Evolutionary conservation across 1,284 basidiomycete genomes (phyloP).

Genomic region (Sporisorium reilianum): DNA sequence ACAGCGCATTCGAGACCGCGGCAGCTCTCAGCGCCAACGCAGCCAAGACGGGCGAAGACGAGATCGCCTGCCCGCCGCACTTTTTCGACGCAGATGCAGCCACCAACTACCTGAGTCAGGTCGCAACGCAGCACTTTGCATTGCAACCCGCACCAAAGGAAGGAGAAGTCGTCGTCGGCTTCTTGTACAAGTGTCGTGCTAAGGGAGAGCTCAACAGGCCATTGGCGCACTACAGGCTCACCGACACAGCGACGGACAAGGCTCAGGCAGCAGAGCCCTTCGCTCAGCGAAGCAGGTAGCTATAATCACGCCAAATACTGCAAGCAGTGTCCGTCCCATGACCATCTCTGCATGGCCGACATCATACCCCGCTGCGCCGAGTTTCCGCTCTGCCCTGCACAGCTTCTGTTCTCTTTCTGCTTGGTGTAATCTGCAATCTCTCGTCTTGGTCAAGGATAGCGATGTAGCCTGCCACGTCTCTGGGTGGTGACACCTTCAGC

Average conservation of each 20-base stretch:
- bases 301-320: background rate
- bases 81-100: conserved; percentile 61
- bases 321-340: background rate
- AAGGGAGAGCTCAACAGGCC: conserved; percentile 56
- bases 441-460: background rate
- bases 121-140: conserved; percentile 59
- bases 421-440: background rate
- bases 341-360: background rate
- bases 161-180: conserved; percentile 62
- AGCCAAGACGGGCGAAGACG: conserved; percentile 35
- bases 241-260: conserved; percentile 31
- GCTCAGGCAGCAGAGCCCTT: conserved; percentile 5
- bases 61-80: conserved; percentile 52
- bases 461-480: background rate
- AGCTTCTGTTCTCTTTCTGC: background rate
- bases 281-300: conserved; percentile 26
- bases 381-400: background rate
- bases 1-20: conserved; percentile 31
- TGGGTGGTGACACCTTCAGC: background rate
- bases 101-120: conserved; percentile 49
- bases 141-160: conserved; percentile 60
- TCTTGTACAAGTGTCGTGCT: conserved; percentile 60
- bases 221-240: conserved; percentile 43
- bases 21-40: conserved; percentile 15
- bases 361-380: conserved; percentile 16